Conservation (phyloP, 2,329 filamentous ascomycete genomes). For the Nemania sp. region DNA sequence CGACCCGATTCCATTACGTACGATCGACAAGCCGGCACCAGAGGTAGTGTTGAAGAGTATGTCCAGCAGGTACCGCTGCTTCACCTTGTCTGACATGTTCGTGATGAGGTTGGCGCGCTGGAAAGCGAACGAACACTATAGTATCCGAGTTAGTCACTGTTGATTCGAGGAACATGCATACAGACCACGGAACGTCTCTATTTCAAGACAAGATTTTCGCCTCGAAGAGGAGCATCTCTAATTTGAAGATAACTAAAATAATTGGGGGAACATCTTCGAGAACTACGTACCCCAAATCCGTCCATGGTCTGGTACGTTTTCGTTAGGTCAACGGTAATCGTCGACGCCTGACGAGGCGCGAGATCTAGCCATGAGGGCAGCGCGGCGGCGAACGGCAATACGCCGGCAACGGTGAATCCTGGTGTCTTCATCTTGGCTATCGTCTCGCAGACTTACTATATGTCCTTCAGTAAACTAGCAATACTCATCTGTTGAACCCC, state of each 20-base stretch:
- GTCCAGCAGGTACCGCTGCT: slow-evolving; percentile 57
- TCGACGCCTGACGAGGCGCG: slow-evolving; percentile 42
- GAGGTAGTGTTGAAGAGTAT: slow-evolving; percentile 59
- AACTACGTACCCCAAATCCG: slow-evolving; percentile 54
- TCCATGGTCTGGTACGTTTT: slow-evolving; percentile 60
- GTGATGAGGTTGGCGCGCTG: slow-evolving; percentile 60
- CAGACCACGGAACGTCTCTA: background rate
- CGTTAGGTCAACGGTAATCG: slow-evolving; percentile 56
- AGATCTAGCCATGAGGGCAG: slow-evolving; percentile 43
- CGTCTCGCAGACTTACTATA: slow-evolving; percentile 3
- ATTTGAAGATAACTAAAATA: background rate
- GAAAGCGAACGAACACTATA: slow-evolving; percentile 56
- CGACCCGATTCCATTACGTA: slow-evolving; percentile 60
- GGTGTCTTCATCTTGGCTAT: slow-evolving; percentile 41
- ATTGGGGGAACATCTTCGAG: background rate
- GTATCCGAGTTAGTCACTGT: background rate
- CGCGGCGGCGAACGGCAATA: slow-evolving; percentile 41
- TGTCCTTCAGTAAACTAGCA: background rate
- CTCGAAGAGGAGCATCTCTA: background rate
- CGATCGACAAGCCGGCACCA: slow-evolving; percentile 59
- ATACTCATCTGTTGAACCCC: background rate
- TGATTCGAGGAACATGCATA: background rate
- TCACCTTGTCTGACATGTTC: slow-evolving; percentile 53
- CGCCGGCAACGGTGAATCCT: slow-evolving; percentile 35
- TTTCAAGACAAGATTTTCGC: background rate